phyloP scores from a whole-genome alignment of 2,329 filamentous ascomycete genomes.

The Mycosphaerella arachidis region DNA sequence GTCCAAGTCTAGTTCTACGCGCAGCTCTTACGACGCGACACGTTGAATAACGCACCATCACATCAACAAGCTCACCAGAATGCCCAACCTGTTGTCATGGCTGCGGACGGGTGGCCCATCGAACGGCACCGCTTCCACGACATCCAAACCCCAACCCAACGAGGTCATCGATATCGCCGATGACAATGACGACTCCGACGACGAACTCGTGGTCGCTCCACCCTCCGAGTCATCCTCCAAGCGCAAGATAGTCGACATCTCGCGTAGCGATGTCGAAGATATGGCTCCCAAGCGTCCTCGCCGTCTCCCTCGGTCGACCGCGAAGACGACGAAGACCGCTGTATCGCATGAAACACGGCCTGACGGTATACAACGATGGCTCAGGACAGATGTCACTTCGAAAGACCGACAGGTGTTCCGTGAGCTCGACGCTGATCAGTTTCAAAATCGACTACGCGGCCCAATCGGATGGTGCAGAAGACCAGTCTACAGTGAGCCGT shows the following conservation, averaged over 20 bases:
- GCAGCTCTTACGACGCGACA: background rate
- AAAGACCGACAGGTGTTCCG: background rate
- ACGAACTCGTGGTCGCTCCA: background rate
- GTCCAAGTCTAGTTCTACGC: background rate
- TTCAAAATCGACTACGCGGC: constrained; percentile 1
- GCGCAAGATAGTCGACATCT: background rate
- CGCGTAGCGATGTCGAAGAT: background rate
- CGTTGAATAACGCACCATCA: background rate
- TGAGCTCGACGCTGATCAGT: background rate
- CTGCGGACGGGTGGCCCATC: background rate
- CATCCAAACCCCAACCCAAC: background rate
- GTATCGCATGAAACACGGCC: background rate
- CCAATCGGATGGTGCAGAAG: background rate
- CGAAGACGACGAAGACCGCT: background rate
- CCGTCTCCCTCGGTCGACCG: background rate
- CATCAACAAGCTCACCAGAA: background rate
- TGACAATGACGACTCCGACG: background rate
- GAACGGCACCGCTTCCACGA: background rate
- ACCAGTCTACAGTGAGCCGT: background rate
- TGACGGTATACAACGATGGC: background rate
- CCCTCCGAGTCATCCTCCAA: background rate
- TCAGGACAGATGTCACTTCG: background rate
- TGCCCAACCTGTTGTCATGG: background rate
- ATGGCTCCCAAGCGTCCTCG: background rate
- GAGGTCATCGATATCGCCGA: background rate